Evolutionary conservation across 257 asterid species (phyloP).

Genomic region (Rubia yunnanensis): DNA sequence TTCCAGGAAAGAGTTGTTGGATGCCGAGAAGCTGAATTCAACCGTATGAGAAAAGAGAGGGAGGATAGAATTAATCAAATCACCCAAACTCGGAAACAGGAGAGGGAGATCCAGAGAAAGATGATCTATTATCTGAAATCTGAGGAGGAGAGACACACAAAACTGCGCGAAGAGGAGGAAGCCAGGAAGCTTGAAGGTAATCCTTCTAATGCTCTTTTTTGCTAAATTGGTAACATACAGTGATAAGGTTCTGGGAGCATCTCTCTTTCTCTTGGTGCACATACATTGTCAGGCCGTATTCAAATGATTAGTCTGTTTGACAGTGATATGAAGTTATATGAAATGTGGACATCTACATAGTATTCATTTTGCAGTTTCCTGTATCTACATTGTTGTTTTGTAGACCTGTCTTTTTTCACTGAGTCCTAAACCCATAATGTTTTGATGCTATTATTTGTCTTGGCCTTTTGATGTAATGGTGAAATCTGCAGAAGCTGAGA

Average conservation of each 20-base stretch:
- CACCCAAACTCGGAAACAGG: slow-evolving; percentile 47
- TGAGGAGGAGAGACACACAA: slow-evolving; percentile 67
- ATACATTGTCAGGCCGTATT: not conserved
- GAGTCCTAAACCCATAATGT: not conserved
- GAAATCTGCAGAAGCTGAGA: slow-evolving; percentile 52
- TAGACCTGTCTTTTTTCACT: no score
- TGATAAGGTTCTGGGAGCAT: not conserved
- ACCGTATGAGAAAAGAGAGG: slow-evolving; percentile 39
- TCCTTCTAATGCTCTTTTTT: not conserved
- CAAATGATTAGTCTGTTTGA: not conserved
- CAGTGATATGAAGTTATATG: no score
- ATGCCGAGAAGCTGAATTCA: slow-evolving; percentile 37
- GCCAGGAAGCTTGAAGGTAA: slow-evolving; percentile 81
- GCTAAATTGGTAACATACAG: not conserved
- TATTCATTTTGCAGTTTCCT: slow-evolving; percentile 5
- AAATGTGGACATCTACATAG: not conserved
- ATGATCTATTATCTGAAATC: slow-evolving; percentile 45
- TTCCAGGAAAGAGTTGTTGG: slow-evolving; percentile 47
- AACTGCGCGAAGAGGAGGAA: slow-evolving; percentile 74
- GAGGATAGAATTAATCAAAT: slow-evolving; percentile 38
- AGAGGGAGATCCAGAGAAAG: slow-evolving; percentile 65
- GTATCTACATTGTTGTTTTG: no score
- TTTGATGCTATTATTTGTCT: not conserved
- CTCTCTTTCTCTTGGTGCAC: not conserved
- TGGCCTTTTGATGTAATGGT: not conserved